These are phyloP conservation scores for Sclerotinia sclerotiorum DNA, from an alignment of 2,329 filamentous ascomycete species.

Conservation along the genomic window DNA sequence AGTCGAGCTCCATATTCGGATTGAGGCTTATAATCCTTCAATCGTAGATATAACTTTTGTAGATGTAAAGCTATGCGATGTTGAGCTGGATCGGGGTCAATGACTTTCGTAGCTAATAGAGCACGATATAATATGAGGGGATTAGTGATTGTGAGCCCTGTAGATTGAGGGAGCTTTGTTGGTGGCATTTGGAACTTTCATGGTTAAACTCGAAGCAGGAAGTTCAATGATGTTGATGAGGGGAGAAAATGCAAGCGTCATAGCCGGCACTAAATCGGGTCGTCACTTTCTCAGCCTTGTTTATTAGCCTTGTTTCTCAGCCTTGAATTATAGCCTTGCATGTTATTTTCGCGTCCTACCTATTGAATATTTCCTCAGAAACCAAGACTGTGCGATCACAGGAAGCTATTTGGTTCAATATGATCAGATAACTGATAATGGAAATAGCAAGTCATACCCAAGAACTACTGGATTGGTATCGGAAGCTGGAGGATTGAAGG, in stretches of 20 bases:
- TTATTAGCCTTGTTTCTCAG: neutral
- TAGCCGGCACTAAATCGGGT: slow-evolving; percentile 13
- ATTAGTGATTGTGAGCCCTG: slow-evolving; percentile 62
- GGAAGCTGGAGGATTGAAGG: neutral
- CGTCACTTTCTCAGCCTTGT: slow-evolving; percentile 8
- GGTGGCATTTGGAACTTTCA: slow-evolving; percentile 37
- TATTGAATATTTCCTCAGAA: neutral
- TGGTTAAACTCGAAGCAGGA: slow-evolving; percentile 1
- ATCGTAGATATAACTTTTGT: slow-evolving; percentile 70
- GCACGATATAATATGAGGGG: slow-evolving; percentile 75
- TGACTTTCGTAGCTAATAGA: slow-evolving; percentile 61
- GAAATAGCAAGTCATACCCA: neutral
- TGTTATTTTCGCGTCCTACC: neutral
- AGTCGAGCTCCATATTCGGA: slow-evolving; percentile 67
- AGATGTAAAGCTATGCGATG: slow-evolving; percentile 73
- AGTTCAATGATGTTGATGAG: neutral
- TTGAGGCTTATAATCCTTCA: slow-evolving; percentile 77
- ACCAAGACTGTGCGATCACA: neutral
- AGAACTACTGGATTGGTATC: neutral
- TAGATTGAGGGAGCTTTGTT: slow-evolving; percentile 43
- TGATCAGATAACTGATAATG: no score
- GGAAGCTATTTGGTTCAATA: neutral
- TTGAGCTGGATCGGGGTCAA: slow-evolving; percentile 68
- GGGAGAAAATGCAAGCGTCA: slow-evolving; percentile 19
- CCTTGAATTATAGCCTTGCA: slow-evolving; percentile 9